Base-by-base conservation (phyloP, 2,329 filamentous ascomycete species). In the Ascochyta clinopodiicola region DNA sequence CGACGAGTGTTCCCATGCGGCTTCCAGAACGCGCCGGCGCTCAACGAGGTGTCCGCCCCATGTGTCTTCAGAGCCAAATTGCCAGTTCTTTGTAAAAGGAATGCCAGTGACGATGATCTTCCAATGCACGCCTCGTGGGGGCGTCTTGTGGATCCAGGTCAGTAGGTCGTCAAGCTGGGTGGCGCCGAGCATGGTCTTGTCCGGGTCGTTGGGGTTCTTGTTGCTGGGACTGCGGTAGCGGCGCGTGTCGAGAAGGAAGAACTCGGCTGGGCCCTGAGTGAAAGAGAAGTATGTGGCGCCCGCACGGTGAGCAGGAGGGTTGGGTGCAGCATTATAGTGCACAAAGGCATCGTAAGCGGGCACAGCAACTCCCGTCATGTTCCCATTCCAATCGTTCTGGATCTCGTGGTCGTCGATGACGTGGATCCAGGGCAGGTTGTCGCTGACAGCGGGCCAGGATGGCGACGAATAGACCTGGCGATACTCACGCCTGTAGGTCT, bases 71-170 rank as follows among this genome's bases (percentile, higher is more conserved):
- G 86, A 87, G 61, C 95, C 94, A 61, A 96, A 86, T 22, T 87
- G 89, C 94, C 95, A 99, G 75, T 99, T 99, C 79, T 96, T 96
- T 6, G 95, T 98, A 73, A 99, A 96, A 0, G 95, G 95, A 5
- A 98, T 90, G 17, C 90, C 93, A 35, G 90, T 93, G 17, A 93
- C 88, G 45, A 99, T 81, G 66, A 99, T 87, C 79, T 98, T 98
- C 94, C 95, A 99, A 68, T 88, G 88, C 0, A 97, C 88, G 1
- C 92, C 91, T 27, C 80, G 79, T 0, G 90, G 88, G 60, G 92
- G 89, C 0, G 90, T 87, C 1, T 84, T 86, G 10, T 80, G 80
- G 19, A 99, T 82, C 84, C 90, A 99, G 4, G 82, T 81, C 5
- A 97, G 79, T 2, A 99, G 84, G 63, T 96, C 92, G 5, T 84